Evolutionary conservation across 163 green algal species (phyloP).

Genomic region (Prototheca cutis): DNA sequence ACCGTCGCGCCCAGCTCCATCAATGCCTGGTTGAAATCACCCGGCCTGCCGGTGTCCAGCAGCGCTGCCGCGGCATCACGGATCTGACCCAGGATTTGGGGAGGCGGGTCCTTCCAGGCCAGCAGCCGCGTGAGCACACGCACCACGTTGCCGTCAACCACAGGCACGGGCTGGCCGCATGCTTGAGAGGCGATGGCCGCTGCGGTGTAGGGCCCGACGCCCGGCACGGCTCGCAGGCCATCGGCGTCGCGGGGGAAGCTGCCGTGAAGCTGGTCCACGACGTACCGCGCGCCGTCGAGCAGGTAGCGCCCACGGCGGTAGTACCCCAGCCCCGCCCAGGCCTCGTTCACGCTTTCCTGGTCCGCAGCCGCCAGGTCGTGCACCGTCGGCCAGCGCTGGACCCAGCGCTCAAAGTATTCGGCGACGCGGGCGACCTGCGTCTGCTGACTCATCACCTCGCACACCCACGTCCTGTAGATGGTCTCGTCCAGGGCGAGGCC

Average conservation of each 20-base stretch:
- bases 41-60: conserved; percentile 57
- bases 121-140: conserved; percentile 74
- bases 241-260: conserved; percentile 54
- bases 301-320: conserved; percentile 82
- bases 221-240: conserved; percentile 50
- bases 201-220: conserved; percentile 71
- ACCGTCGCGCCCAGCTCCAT: conserved; percentile 92
- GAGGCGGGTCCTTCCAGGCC: conserved; percentile 27
- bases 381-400: conserved; percentile 77
- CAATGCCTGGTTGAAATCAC: conserved; percentile 92
- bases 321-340: conserved; percentile 93
- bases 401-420: conserved; percentile 80
- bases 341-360: conserved; percentile 76
- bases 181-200: conserved; percentile 80
- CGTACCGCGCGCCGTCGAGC: conserved; percentile 65
- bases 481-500: conserved; percentile 55
- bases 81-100: conserved; percentile 3
- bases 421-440: conserved; percentile 78
- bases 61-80: conserved; percentile 32
- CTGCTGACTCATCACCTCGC: conserved; percentile 86
- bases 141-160: conserved; percentile 92
- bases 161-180: conserved; percentile 48
- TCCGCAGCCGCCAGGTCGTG: conserved; percentile 56
- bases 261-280: conserved; percentile 50
- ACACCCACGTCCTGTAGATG: conserved; percentile 82